A percentile compares a stretch with the other conserved stretches of the same genome.
Evolutionary conservation across 768 basidiomycete genomes (phyloP).

Genomic region (Roridomyces roridus): DNA sequence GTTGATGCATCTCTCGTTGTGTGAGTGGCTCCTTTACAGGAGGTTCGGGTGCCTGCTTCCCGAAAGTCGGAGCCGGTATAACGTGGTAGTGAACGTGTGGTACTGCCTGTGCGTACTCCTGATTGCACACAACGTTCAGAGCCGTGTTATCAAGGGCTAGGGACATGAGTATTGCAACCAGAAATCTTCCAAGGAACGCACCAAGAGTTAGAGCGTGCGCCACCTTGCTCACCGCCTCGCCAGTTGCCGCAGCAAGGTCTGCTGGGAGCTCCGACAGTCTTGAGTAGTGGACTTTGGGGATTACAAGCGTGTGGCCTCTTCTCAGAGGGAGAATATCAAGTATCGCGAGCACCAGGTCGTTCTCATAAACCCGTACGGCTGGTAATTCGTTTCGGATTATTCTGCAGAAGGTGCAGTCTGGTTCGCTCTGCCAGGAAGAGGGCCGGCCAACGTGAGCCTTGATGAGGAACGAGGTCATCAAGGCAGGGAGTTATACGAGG

Average conservation of each 20-base stretch:
- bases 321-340: constrained; percentile 75
- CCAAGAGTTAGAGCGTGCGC: constrained; percentile 69
- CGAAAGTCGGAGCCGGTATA: constrained; percentile 68
- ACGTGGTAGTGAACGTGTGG: constrained; percentile 85
- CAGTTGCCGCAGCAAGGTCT: constrained; percentile 63
- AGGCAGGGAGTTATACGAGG: too few relatives aligned
- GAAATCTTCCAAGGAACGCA: constrained; percentile 29
- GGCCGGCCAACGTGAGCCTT: constrained; percentile 59
- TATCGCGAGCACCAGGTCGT: constrained; percentile 67
- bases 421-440: constrained; percentile 47
- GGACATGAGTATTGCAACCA: neutral
- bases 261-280: constrained; percentile 70
- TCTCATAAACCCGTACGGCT: constrained; percentile 62
- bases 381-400: constrained; percentile 59
- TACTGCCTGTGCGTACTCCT: constrained; percentile 82
- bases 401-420: constrained; percentile 67
- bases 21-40: constrained; percentile 38
- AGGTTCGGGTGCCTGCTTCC: constrained; percentile 23
- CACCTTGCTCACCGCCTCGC: constrained; percentile 64
- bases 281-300: constrained; percentile 69
- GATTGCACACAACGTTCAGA: constrained; percentile 80
- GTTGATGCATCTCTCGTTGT: constrained; percentile 60
- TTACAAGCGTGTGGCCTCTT: constrained; percentile 70
- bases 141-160: constrained; percentile 68
- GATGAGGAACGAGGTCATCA: constrained; percentile 80